phyloP scores from a whole-genome alignment of 768 basidiomycete species.

The Tephrocybe sp. region DNA sequence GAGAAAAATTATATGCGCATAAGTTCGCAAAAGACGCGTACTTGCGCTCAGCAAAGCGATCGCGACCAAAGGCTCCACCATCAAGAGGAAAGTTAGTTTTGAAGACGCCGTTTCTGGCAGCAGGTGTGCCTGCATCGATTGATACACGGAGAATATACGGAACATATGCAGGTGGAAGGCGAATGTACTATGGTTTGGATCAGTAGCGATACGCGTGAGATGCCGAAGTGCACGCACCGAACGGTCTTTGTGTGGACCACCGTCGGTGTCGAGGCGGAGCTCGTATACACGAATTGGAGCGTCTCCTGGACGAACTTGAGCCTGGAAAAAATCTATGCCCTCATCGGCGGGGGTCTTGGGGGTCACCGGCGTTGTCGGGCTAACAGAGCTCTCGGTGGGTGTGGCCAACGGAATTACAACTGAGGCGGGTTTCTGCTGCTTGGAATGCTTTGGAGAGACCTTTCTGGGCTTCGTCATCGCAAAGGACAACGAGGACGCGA shows the following conservation, averaged over 20 bases:
- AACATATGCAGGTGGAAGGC: slow-evolving; percentile 85
- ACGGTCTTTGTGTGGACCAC: slow-evolving; percentile 84
- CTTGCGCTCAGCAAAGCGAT: slow-evolving; percentile 74
- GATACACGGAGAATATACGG: slow-evolving; percentile 93
- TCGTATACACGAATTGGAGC: slow-evolving; percentile 81
- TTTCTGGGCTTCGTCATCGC: slow-evolving; percentile 27
- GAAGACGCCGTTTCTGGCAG: slow-evolving; percentile 87
- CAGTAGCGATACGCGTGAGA: neutral
- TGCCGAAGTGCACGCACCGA: slow-evolving; percentile 52
- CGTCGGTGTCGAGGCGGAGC: slow-evolving; percentile 84
- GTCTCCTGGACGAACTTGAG: slow-evolving; percentile 49
- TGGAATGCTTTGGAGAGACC: slow-evolving; percentile 19
- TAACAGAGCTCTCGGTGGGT: slow-evolving; percentile 21
- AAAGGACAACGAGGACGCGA: slow-evolving; percentile 3
- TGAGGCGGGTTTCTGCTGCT: slow-evolving; percentile 27
- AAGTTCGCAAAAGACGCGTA: slow-evolving; percentile 28
- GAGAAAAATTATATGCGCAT: slow-evolving; percentile 21
- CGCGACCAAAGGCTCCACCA: slow-evolving; percentile 81
- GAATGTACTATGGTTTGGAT: slow-evolving; percentile 73
- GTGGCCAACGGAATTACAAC: slow-evolving; percentile 31
- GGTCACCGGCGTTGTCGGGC: slow-evolving; percentile 41
- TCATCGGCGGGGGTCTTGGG: slow-evolving; percentile 94
- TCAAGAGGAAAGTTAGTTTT: slow-evolving; percentile 97
- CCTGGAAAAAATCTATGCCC: slow-evolving; percentile 85
- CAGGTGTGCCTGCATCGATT: slow-evolving; percentile 89